Evolutionary conservation across 2,329 filamentous ascomycete species (phyloP), one percentile per base, ranked within the genome.

Genomic region (Mycocentrospora acerina): DNA sequence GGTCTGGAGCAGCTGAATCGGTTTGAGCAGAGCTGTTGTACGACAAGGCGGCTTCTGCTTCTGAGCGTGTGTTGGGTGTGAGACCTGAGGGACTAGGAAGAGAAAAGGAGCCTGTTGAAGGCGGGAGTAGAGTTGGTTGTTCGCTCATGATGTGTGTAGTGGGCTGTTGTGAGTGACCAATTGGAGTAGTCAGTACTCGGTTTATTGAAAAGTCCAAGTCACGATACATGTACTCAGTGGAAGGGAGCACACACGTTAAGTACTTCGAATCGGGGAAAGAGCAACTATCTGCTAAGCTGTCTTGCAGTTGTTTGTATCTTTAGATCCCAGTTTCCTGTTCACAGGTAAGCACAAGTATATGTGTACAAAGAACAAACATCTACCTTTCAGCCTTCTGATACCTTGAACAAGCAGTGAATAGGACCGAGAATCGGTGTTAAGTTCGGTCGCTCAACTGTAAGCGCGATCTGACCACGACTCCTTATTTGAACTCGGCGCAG

Each of bases 1-100:
- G 54, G 12, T 62, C 59, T 3, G 64, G 64, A 3, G 63, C 64
- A 24, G 64, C 64, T 8, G 62, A 60, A 29, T 67, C 64, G 15
- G 64, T 67, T 42, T 66, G 63, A 9, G 51, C 37, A 19, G 33
- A 36, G 14, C 46, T 57, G 48, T 67, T 67, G 19, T 49, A 46
- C 1, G 51, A 51, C 29, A 67, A 55, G 16, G 57, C 59, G n/a
- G 51, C 57, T 48, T 67, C 64, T 14, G 58, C 64, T 55, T 66
- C 56, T 10, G 56, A 58, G 14, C 64, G 61, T 12, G 63, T 65
- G 22, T 54, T 62, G 15, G 64, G 64, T 11, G 64, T 66, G 2
- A 67, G 55, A 24, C 57, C 60, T 7, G 64, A 64, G 4, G 64
- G 63, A 1, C 61, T 65, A 11, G 46, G 45, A 24, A 53, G 35